phyloP scores from a whole-genome alignment of 2,329 filamentous ascomycete genomes.

The Stagonosporopsis chrysanthemi region DNA sequence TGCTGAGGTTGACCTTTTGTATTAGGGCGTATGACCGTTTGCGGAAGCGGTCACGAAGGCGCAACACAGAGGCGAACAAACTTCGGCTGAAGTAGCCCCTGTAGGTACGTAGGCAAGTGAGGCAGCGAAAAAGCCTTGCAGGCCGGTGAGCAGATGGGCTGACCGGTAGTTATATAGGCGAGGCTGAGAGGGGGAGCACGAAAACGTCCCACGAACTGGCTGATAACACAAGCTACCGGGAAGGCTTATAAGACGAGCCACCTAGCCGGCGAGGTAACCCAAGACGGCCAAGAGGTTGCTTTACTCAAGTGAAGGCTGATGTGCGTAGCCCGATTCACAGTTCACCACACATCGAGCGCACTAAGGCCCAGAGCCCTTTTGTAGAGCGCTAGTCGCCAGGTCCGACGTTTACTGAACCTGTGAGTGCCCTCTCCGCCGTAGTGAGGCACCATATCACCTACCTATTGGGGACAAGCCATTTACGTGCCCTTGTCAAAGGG shows the following conservation, averaged over 20 bases:
- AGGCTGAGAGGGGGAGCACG: conserved; percentile 22
- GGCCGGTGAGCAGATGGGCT: conserved; percentile 17
- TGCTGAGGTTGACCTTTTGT: conserved; percentile 13
- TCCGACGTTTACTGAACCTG: conserved; percentile 22
- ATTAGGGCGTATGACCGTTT: conserved; percentile 15
- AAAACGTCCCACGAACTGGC: conserved; percentile 13
- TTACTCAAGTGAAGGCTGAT: conserved; percentile 24
- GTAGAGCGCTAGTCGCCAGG: conserved; percentile 32
- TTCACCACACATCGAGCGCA: conserved; percentile 17
- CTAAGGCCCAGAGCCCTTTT: conserved; percentile 23
- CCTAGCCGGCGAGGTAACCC: conserved; percentile 26
- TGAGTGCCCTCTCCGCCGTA: conserved; percentile 21
- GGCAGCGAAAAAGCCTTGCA: conserved; percentile 31
- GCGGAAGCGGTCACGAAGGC: conserved; percentile 12
- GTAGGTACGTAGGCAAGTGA: conserved; percentile 23
- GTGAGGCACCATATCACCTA: conserved; percentile 27
- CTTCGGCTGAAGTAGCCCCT: conserved; percentile 17
- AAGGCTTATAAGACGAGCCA: conserved; percentile 25
- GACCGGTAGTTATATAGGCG: conserved; percentile 31
- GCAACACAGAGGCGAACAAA: conserved; percentile 19
- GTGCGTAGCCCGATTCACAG: conserved; percentile 17
- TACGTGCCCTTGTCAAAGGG: conserved; percentile 20
- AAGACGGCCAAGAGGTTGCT: conserved; percentile 32
- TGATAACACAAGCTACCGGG: conserved; percentile 29
- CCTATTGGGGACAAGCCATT: conserved; percentile 26